Conservation (phyloP, 805 yeast species). For the Starmerella lactis-condensi region DNA sequence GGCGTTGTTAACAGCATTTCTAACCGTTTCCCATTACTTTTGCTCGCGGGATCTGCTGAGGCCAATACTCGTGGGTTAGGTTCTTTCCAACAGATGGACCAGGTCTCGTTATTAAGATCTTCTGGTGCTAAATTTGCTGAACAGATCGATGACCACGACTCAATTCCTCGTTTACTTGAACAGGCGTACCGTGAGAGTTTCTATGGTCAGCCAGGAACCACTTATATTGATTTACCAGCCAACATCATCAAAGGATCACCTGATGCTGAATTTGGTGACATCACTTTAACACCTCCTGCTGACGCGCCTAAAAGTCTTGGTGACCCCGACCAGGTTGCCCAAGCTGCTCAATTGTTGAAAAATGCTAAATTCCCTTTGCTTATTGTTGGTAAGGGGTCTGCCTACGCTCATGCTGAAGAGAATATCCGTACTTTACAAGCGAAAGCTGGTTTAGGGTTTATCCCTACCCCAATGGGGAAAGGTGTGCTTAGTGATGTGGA, state of each 20-base stretch:
- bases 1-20: slow-evolving; percentile 44
- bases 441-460: slow-evolving; percentile 32
- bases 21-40: slow-evolving; percentile 47
- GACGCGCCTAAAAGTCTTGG: slow-evolving; percentile 25
- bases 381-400: slow-evolving; percentile 50
- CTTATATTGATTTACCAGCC: slow-evolving; percentile 51
- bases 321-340: slow-evolving; percentile 21
- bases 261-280: neutral
- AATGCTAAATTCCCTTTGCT: slow-evolving; percentile 33
- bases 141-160: slow-evolving; percentile 24
- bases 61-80: slow-evolving; percentile 35
- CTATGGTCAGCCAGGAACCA: slow-evolving; percentile 40
- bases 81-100: slow-evolving; percentile 57
- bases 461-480: slow-evolving; percentile 69
- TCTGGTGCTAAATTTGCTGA: slow-evolving; percentile 34
- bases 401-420: slow-evolving; percentile 28
- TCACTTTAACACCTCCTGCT: slow-evolving; percentile 15
- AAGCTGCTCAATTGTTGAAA: slow-evolving; percentile 24
- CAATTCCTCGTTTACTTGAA: slow-evolving; percentile 26
- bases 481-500: slow-evolving; percentile 41
- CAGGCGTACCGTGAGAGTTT: slow-evolving; percentile 31
- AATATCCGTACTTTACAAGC: slow-evolving; percentile 28
- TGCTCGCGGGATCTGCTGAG: slow-evolving; percentile 45
- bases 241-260: slow-evolving; percentile 29
- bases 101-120: slow-evolving; percentile 31